Evolutionary conservation across 352 stramenopile species (phyloP).

Genomic region (Globisporangium okanoganense): DNA sequence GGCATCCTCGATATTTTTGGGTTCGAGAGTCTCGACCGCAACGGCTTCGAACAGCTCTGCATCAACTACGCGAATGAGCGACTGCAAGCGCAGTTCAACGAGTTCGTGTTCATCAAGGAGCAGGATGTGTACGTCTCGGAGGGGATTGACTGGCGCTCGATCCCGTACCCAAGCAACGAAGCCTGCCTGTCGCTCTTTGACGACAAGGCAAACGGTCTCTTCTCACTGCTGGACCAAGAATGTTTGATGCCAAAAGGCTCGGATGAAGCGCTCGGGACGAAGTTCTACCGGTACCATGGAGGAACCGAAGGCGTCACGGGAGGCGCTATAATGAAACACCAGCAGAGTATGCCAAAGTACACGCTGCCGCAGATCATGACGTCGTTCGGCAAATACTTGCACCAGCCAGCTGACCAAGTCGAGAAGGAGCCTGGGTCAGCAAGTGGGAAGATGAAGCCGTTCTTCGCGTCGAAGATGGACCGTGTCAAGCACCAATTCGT

Average conservation of each 20-base stretch:
- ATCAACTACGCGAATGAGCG: constrained; percentile 84
- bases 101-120: constrained; percentile 86
- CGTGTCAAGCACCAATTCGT: constrained; percentile 81
- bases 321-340: constrained; percentile 21
- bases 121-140: constrained; percentile 81
- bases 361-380: constrained; percentile 54
- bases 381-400: constrained; percentile 65
- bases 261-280: constrained; percentile 73
- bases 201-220: constrained; percentile 73
- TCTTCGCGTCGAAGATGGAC: constrained; percentile 81
- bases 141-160: constrained; percentile 83
- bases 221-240: constrained; percentile 81
- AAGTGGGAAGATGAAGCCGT: constrained; percentile 39
- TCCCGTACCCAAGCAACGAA: constrained; percentile 76
- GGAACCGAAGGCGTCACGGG: constrained; percentile 20
- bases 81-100: constrained; percentile 86
- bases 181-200: constrained; percentile 82
- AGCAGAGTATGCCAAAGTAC: constrained; percentile 44
- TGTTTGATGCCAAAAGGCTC: constrained; percentile 83
- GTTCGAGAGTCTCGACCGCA: constrained; percentile 80
- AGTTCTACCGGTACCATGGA: constrained; percentile 79
- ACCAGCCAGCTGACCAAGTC: constrained; percentile 34
- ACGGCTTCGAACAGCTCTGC: constrained; percentile 81
- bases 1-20: constrained; percentile 90
- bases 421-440: constrained; percentile 29